Evolutionary conservation across 2,329 filamentous ascomycete species (phyloP), one percentile per base, ranked within the genome.

Genomic region (Rhinocladiella mackenziei): DNA sequence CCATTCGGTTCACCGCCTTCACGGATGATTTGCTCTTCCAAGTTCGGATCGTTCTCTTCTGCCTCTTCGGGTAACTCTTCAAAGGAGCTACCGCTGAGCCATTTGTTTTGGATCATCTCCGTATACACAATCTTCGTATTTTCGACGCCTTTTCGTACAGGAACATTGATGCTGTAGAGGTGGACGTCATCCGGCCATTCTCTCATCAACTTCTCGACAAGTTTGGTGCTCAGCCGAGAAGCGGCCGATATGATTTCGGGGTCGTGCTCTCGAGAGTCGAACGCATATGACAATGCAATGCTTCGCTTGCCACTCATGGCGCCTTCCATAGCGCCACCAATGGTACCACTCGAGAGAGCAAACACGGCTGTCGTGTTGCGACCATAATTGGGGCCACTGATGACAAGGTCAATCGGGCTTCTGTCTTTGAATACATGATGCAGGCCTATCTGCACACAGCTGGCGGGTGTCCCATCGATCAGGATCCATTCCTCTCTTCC

Each of bases 151-250:
- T 86, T 82, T 10, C 92, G 75, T 8, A 97, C 71, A 14, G 92
- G 91, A 6, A 97, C 84, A 61, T 97, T 97, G 56, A 97, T 81
- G 35, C 78, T 85, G 65, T 95, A 97, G n/a, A 97, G 68, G 60
- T 94, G 87, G 4, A 86, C 81, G 39, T 81, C 81, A 23, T 71
- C 67, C 0, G 72, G 78, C 84, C 87, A 95, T 60, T 89, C 84
- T 36, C 75, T 73, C 56, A 77, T 81, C 5, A 98, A 72, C 50
- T 87, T 78, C 63, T 95, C 84, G 52, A 95, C 83, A 17, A 97
- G 74, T 52, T 75, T 77, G 17, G 92, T 82, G 17, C 82, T 80
- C 56, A 91, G 81, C 32, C 77, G 71, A 26, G 82, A 86, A 2
- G 88, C 89, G 36, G 80, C 86, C 22, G 79, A 77, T 47, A 97